These are phyloP conservation scores for Leccinum subgranulosum DNA, from an alignment of 768 basidiomycete genomes.

Conservation along the genomic window DNA sequence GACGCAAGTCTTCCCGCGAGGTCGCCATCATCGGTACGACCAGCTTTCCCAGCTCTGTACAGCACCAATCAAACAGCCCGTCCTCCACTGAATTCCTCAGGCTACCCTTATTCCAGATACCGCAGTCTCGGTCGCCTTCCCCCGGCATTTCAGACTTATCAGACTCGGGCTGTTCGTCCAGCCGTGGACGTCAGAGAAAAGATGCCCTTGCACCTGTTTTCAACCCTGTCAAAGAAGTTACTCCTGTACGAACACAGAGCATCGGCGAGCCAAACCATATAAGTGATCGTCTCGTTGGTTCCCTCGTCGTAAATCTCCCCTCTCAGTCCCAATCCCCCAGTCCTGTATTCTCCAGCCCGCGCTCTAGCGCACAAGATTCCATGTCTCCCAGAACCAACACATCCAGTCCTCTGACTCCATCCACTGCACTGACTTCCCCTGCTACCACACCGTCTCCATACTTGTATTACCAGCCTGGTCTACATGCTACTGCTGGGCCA, in stretches of 20 bases:
- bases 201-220: constrained; percentile 33
- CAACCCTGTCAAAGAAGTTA: constrained; percentile 29
- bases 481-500: constrained; percentile 72
- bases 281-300: constrained; percentile 57
- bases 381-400: constrained; percentile 25
- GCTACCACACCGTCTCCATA: constrained; percentile 38
- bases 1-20: constrained; percentile 46
- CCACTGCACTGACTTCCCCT: constrained; percentile 29
- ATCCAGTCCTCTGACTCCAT: constrained; percentile 24
- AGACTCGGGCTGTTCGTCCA: constrained; percentile 30
- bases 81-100: constrained; percentile 31
- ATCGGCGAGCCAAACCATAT: constrained; percentile 64
- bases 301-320: constrained; percentile 52
- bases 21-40: constrained; percentile 52
- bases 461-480: constrained; percentile 60
- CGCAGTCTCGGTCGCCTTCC: constrained; percentile 32
- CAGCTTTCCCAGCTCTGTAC: constrained; percentile 26
- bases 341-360: constrained; percentile 26
- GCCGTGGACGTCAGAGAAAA: constrained; percentile 29
- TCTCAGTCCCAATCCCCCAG: constrained; percentile 31
- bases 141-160: constrained; percentile 31
- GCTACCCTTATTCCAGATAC: constrained; percentile 37
- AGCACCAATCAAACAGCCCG: constrained; percentile 28
- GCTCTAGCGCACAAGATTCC: constrained; percentile 26
- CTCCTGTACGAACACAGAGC: constrained; percentile 50